Evolutionary conservation across 2,329 filamentous ascomycete genomes (phyloP), one percentile per base, ranked within the genome.

Genomic region (Helotiales sp.): DNA sequence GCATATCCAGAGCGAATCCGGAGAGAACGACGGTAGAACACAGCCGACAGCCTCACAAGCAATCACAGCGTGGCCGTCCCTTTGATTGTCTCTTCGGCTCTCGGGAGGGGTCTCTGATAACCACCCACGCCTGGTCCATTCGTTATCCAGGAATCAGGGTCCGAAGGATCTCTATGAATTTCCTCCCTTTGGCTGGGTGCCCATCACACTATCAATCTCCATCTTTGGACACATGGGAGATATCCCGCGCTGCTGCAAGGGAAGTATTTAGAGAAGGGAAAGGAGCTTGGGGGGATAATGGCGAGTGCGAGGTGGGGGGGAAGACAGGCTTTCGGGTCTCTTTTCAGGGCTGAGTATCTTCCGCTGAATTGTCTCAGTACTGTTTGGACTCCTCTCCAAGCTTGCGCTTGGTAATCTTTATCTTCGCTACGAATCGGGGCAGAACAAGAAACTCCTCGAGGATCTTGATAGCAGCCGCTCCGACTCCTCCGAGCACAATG

Each of bases 331-430:
- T 38, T 13, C 33, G 17, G 38, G 38, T 33, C 10, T 33, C 36
- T 10, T 25, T 27, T 24, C 2, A 40, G 33, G 49, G 49, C 49
- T 52, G 33, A 24, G 33, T 34, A 44, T n/a, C n/a, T 3, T 44
- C 22, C 40, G 40, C 13, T 44, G 40, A 24, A 44, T 38, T 52
- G 54, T 57, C 50, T 57, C 55, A 57, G 24, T 25, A 42, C 44
- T 42, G 55, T 57, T 57, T 57, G 55, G 51, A 52, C 55, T 29
- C 15, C 46, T 48, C 19, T 5, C 12, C 24, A 46, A 46, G 42
- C 10, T 19, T 19, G 12, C n/a, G 3, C 8, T 29, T 22, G n/a
- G 30, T 48, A 30, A 15, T 19, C 5, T 48, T 19, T 48, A 19
- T 27, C 9, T 4, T 12, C 17, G 12, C 5, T 29, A 17, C 10